phyloP scores from a whole-genome alignment of 495 filamentous ascomycete species.

The Cercophora scortea region DNA sequence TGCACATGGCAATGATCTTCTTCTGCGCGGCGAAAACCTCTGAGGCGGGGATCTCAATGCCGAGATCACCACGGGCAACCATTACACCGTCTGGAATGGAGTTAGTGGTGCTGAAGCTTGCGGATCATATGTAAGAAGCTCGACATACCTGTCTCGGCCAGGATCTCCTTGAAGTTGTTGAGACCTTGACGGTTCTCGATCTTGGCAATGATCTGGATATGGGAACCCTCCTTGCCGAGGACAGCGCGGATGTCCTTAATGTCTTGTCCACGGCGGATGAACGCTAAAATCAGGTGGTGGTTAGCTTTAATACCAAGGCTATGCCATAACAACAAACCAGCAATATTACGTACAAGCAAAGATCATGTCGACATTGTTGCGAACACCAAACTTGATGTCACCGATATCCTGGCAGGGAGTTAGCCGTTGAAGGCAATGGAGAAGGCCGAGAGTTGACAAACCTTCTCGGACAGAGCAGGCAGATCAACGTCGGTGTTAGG shows the following conservation, averaged over 20 bases:
- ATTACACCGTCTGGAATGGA: conserved; percentile 68
- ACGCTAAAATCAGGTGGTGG: conserved; percentile 34
- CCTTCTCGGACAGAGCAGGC: conserved; percentile 93
- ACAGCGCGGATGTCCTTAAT: conserved; percentile 87
- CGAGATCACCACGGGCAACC: conserved; percentile 97
- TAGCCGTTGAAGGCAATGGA: too few species aligned
- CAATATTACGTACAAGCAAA: conserved; percentile 57
- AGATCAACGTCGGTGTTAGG: conserved; percentile 98
- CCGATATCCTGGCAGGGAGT: conserved; percentile 51
- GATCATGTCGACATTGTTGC: conserved; percentile 98
- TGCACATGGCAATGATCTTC: conserved; percentile 99
- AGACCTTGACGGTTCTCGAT: conserved; percentile 97
- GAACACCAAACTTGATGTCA: conserved; percentile 89
- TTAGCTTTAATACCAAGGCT: too few species aligned
- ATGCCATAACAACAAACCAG: too few species aligned
- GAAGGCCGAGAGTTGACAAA: too few species aligned
- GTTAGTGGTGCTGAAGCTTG: too few species aligned
- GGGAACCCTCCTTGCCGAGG: conserved; percentile 83
- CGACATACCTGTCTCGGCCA: conserved; percentile 63
- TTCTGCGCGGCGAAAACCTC: conserved; percentile 99
- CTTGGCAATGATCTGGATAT: conserved; percentile 99
- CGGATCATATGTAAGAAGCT: too few species aligned
- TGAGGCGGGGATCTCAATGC: conserved; percentile 95
- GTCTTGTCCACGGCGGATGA: conserved; percentile 88
- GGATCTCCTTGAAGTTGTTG: conserved; percentile 98